Percentiles rank a stretch among this genome's conserved stretches.
These are phyloP conservation scores for Crithidia fasciculata DNA, from an alignment of 208 protist genomes.

Conservation along the genomic window DNA sequence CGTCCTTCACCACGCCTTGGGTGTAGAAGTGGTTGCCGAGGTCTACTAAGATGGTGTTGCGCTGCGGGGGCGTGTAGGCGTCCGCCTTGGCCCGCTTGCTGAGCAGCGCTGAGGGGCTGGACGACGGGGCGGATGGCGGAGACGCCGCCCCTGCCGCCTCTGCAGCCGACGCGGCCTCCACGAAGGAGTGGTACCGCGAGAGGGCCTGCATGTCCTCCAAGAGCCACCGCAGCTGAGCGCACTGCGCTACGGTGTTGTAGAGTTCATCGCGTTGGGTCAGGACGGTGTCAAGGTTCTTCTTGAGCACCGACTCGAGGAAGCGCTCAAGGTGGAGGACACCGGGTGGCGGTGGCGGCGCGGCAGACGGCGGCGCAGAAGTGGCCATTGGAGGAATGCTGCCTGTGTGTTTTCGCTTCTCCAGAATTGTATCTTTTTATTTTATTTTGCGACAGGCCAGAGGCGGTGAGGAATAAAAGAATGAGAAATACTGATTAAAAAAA, in stretches of 20 bases:
- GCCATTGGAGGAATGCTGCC: no score
- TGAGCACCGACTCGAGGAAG: constrained; percentile 70
- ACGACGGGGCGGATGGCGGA: not conserved
- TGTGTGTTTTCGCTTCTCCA: no score
- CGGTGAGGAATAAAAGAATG: no score
- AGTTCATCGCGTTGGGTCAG: constrained; percentile 60
- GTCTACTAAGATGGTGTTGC: constrained; percentile 78
- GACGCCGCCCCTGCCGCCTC: constrained; percentile 1
- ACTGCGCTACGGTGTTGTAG: constrained; percentile 62
- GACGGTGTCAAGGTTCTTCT: constrained; percentile 51
- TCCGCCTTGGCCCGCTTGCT: constrained; percentile 27
- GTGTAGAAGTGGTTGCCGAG: constrained; percentile 82
- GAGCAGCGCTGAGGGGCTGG: not conserved
- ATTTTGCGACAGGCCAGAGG: no score
- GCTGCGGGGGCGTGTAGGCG: constrained; percentile 26
- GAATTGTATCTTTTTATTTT: no score
- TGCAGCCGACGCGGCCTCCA: constrained; percentile 26
- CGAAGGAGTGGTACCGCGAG: constrained; percentile 48
- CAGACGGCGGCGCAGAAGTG: not conserved
- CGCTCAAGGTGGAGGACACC: constrained; percentile 67
- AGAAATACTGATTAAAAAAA: no score
- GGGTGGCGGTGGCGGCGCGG: constrained; percentile 14
- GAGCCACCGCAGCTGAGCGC: constrained; percentile 65
- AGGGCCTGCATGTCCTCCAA: constrained; percentile 74
- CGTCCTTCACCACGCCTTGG: constrained; percentile 50